Base-by-base conservation (phyloP, 2,329 filamentous ascomycete species). In the Capronia coronata region DNA sequence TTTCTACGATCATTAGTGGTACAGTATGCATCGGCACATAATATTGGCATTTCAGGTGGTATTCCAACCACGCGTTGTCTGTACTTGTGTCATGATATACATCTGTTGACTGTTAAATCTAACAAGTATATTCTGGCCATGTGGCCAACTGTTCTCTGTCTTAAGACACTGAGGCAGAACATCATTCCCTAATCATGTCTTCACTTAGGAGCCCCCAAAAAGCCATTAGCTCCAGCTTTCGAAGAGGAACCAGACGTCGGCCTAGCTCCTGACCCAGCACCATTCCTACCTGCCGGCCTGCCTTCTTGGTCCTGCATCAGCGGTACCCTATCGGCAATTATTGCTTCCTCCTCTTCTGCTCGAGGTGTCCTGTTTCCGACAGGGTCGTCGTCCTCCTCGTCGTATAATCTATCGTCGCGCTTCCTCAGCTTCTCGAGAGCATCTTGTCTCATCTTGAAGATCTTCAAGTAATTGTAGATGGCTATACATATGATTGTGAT, bases 391-490 rank as follows among this genome's bases (percentile, higher is more conserved):
- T 37, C 50, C 14, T 19, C 30, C 14, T 48, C 52, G 11, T 49
- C 47, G 37, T 54, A 40, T 10, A 32, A 23, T 13, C 56, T 54
- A 5, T 59, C 58, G 21, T 56, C 53, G 30, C 53, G 51, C 44
- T 63, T 62, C 23, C 38, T 52, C 14, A 65, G 45, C 35, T 74
- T 70, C 57, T 72, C 69, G 16, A 68, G 66, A 1, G 89, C 87
- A 10, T 95, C 86, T 47, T 78, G 71, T 40, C 87, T 79, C 93
- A 98, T 96, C 68, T 86, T 87, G 42, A 74, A 76, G 56, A 97
- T 87, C 67, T 98, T 97, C 67, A 97, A 83, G 64, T 87, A 96
- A 64, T 98, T 98, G 69, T 98, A 98, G 11, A 83, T 81, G 3
- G 74, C 82, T 56, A 98, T 98, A 57, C 88, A 90, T 35, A 76